Percentiles rank a stretch among this genome's conserved stretches.
These are phyloP conservation scores for Ganoderma lucidum DNA, from an alignment of 1,284 basidiomycete species.

Conservation along the genomic window DNA sequence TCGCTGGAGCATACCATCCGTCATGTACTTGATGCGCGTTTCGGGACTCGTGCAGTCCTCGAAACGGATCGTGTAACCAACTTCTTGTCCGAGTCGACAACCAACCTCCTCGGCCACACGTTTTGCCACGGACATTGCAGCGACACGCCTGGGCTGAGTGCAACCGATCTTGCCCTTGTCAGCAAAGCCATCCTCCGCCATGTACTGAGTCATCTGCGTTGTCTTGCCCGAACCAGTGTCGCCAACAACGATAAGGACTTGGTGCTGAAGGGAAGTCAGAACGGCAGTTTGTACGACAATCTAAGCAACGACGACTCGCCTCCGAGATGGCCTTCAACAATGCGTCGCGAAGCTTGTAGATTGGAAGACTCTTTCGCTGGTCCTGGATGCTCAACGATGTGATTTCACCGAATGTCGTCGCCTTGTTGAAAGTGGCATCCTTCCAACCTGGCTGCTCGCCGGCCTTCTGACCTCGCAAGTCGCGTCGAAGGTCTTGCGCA, in stretches of 20 bases:
- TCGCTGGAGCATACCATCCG: conserved; percentile 98
- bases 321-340: conserved; percentile 92
- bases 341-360: conserved; percentile 95
- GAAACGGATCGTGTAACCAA: conserved; percentile 99
- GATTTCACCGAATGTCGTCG: conserved; percentile 95
- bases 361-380: conserved; percentile 90
- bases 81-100: conserved; percentile 95
- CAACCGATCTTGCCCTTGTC: conserved; percentile 93
- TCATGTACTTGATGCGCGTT: conserved; percentile 99
- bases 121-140: conserved; percentile 99
- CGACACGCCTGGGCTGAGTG: conserved; percentile 98
- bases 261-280: conserved; percentile 71
- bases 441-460: conserved; percentile 92
- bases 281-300: conserved; percentile 9
- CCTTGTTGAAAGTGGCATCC: conserved; percentile 93
- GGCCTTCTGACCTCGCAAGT: conserved; percentile 83
- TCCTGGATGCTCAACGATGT: conserved; percentile 93
- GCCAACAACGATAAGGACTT: conserved; percentile 90
- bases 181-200: conserved; percentile 78
- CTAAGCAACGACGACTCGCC: conserved; percentile 53
- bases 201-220: conserved; percentile 84
- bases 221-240: conserved; percentile 87
- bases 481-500: conserved; percentile 92
- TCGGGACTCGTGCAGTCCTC: conserved; percentile 98
- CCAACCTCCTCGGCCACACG: conserved; percentile 98